These are phyloP conservation scores for Sequoiadendron giganteum DNA, from an alignment of 75 land plant genomes.

Conservation along the genomic window DNA sequence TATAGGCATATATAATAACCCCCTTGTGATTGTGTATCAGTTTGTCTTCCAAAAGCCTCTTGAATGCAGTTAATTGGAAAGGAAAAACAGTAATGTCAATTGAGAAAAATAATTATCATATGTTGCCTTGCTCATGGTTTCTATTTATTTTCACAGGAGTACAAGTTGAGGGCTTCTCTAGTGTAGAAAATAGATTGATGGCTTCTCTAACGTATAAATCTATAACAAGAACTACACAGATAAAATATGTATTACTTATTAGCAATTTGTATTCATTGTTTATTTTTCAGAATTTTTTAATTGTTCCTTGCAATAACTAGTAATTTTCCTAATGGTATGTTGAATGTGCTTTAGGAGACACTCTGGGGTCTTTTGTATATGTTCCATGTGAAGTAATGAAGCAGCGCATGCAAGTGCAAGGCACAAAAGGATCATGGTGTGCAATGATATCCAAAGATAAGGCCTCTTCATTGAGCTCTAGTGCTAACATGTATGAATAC, in stretches of 20 bases:
- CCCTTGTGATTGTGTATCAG: background rate
- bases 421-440: slow-evolving; percentile 66
- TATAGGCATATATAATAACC: background rate
- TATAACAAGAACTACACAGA: background rate
- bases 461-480: slow-evolving; percentile 21
- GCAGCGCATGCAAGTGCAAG: slow-evolving; percentile 97
- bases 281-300: background rate
- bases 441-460: slow-evolving; percentile 25
- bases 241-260: background rate
- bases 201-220: background rate
- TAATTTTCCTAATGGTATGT: background rate
- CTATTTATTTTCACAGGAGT: background rate
- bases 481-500: slow-evolving; percentile 45
- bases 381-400: slow-evolving; percentile 98
- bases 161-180: background rate
- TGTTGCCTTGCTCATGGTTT: background rate
- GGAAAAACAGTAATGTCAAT: background rate
- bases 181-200: background rate
- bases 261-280: background rate
- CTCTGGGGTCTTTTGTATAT: slow-evolving; percentile 91
- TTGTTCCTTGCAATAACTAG: background rate
- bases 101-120: background rate
- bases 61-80: background rate
- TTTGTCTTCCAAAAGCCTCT: background rate
- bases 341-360: slow-evolving; percentile 64